phyloP scores from a whole-genome alignment of 441 rosid genomes.

The Eruca vesicaria region DNA sequence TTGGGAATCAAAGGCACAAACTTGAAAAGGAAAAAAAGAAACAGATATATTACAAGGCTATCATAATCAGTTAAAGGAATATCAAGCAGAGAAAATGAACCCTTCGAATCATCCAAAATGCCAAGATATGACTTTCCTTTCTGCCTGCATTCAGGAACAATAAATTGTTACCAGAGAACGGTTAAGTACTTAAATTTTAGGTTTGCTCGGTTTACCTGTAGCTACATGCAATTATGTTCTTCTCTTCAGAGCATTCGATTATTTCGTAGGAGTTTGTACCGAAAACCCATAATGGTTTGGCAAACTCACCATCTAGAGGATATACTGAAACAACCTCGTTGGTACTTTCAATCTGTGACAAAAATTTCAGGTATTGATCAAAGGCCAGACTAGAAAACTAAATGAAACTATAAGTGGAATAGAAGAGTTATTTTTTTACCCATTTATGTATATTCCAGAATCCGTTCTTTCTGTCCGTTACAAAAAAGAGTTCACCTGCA shows the following conservation, averaged over 20 bases:
- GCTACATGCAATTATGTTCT: slow-evolving; percentile 74
- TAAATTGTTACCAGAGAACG: background rate
- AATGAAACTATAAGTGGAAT: slow-evolving; percentile 4
- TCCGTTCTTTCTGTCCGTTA: slow-evolving; percentile 74
- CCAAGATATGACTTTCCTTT: slow-evolving; percentile 86
- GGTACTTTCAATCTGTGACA: slow-evolving; percentile 59
- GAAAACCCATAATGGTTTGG: slow-evolving; percentile 82
- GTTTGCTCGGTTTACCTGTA: slow-evolving; percentile 55
- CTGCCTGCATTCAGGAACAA: slow-evolving; percentile 55
- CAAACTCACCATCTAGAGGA: slow-evolving; percentile 73
- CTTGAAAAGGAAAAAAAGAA: background rate
- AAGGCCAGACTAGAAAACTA: slow-evolving; percentile 1
- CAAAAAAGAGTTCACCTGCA: slow-evolving; percentile 87
- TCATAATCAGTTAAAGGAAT: slow-evolving; percentile 83
- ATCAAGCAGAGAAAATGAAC: slow-evolving; percentile 68
- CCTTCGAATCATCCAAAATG: slow-evolving; percentile 58
- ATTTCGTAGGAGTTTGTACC: slow-evolving; percentile 79
- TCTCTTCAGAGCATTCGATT: slow-evolving; percentile 49
- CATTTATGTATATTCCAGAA: slow-evolving; percentile 93
- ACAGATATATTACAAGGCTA: slow-evolving; percentile 52
- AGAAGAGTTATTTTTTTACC: slow-evolving; percentile 47
- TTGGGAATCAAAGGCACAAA: background rate
- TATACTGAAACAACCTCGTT: slow-evolving; percentile 60
- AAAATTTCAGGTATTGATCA: background rate
- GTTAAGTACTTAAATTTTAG: slow-evolving; percentile 3